Base-by-base conservation (phyloP, 2,329 filamentous ascomycete species). In the Cadophora malorum region DNA sequence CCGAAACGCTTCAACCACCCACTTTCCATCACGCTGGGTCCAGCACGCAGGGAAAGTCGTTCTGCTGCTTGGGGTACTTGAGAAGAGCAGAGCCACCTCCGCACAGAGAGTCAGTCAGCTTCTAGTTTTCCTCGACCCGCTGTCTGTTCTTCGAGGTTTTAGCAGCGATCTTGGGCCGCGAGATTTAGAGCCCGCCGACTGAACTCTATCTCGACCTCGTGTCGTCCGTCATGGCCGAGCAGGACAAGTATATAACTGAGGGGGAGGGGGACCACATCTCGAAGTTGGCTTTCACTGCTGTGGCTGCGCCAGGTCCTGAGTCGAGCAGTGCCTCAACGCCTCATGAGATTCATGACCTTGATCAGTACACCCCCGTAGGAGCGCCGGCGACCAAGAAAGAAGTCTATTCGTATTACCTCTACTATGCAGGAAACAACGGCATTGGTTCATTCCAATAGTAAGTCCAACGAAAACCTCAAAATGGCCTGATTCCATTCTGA, bases 371-470 rank as follows among this genome's bases (percentile, higher is more conserved):
- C 10, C 60, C 69, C 2, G 50, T 66, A 23, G 71, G 73, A 6
- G 38, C 70, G 19, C 75, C 74, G 41, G 74, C 75, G 21, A 74
- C 71, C 9, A 71, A 52, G 16, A 76, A 72, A 49, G 76, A 76
- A 59, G 70, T 77, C 16, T 73, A 62, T 31, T 74, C 76, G 0
- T 77, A 77, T 38, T 77, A 76, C 61, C 53, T 70, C n/a, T 77
- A 75, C 58, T 77, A 75, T 66, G 74, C 74, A 19, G 76, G 71
- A 16, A 75, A 77, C 41, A 77, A 77, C 67, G 75, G 74, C 21
- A 77, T 77, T 65, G 75, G 76, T 14, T 73, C 72, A 19, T 77
- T 74, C 56, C 74, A 76, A 70, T 77, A 77, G 76, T 77, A 69
- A 65, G 73, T 69, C 21, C 14, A 21, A 25, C 38, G 3, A 8